Conservation (phyloP, 176 grass and related monocot species). For the Puccinellia tenuiflora region DNA sequence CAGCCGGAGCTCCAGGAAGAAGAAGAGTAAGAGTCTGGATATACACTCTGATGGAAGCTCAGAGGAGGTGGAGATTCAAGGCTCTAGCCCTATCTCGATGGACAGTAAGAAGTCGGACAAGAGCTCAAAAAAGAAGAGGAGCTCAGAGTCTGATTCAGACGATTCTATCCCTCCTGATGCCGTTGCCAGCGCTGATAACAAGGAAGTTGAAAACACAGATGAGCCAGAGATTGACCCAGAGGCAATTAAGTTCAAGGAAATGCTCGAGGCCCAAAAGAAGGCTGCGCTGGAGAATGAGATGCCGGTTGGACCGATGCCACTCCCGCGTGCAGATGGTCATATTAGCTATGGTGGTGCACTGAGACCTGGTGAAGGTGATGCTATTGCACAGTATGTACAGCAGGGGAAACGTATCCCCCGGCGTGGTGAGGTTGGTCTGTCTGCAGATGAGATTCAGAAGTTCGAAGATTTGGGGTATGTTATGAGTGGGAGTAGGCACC, state of each 20-base stretch:
- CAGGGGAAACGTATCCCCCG: constrained; percentile 97
- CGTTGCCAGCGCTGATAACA: constrained; percentile 1
- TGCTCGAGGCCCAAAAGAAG: constrained; percentile 90
- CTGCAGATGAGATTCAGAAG: constrained; percentile 91
- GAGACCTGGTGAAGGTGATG: constrained; percentile 98
- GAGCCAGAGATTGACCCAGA: constrained; percentile 64
- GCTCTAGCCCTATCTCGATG: constrained; percentile 23
- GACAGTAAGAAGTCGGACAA: constrained; percentile 38
- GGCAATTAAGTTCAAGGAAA: constrained; percentile 81
- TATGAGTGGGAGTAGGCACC: constrained; percentile 96
- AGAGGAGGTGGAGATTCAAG: constrained; percentile 40
- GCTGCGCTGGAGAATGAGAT: constrained; percentile 69
- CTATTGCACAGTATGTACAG: constrained; percentile 94
- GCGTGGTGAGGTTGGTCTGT: constrained; percentile 95
- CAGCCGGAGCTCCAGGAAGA: constrained; percentile 41
- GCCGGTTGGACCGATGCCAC: constrained; percentile 70
- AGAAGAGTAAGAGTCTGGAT: constrained; percentile 27
- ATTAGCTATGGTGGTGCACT: constrained; percentile 96
- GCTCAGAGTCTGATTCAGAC: constrained; percentile 38
- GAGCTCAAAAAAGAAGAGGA: constrained; percentile 39
- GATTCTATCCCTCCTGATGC: constrained; percentile 36
- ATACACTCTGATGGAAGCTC: constrained; percentile 22
- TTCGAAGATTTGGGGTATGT: constrained; percentile 91
- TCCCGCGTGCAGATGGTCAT: constrained; percentile 74
- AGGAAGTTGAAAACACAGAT: constrained; percentile 29